A percentile compares a stretch with the other conserved stretches of the same genome.
Evolutionary conservation across 768 basidiomycete species (phyloP).

Genomic region (Trametes villosa): DNA sequence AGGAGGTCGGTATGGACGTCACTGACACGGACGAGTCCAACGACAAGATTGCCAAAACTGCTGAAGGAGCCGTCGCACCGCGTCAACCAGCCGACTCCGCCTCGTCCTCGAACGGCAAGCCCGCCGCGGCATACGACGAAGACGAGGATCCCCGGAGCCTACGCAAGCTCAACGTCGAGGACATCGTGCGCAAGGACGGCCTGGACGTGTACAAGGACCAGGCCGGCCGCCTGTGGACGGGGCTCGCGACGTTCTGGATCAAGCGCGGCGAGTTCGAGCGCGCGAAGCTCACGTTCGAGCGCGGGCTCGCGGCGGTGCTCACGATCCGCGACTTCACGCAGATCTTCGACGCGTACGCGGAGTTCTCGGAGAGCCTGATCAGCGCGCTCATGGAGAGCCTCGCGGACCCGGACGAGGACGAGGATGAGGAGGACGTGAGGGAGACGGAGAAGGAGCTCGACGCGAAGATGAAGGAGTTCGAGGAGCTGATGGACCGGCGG

Average conservation of each 20-base stretch:
- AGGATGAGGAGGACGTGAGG: conserved; percentile 75
- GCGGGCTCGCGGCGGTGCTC: conserved; percentile 80
- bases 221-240: conserved; percentile 94
- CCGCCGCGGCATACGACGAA: conserved; percentile 63
- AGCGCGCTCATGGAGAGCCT: conserved; percentile 87
- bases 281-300: conserved; percentile 86
- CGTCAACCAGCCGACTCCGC: conserved; percentile 56
- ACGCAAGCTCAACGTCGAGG: conserved; percentile 82
- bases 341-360: conserved; percentile 95
- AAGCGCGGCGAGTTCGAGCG: conserved; percentile 95
- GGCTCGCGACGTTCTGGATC: conserved; percentile 97
- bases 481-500: conserved; percentile 90
- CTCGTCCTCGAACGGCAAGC: conserved; percentile 53
- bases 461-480: conserved; percentile 87
- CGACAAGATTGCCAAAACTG: conserved; percentile 50
- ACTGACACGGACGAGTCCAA: conserved; percentile 71
- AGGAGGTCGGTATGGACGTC: conserved; percentile 89
- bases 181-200: conserved; percentile 84
- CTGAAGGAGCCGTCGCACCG: conserved; percentile 33
- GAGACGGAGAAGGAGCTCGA: conserved; percentile 88
- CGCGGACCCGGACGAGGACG: conserved; percentile 75
- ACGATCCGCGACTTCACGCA: conserved; percentile 97
- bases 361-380: conserved; percentile 90
- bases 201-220: conserved; percentile 93
- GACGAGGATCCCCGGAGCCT: conserved; percentile 81